Base-by-base conservation (phyloP, 192 early-diverging fungal species). In the Chytriomyces sp. region DNA sequence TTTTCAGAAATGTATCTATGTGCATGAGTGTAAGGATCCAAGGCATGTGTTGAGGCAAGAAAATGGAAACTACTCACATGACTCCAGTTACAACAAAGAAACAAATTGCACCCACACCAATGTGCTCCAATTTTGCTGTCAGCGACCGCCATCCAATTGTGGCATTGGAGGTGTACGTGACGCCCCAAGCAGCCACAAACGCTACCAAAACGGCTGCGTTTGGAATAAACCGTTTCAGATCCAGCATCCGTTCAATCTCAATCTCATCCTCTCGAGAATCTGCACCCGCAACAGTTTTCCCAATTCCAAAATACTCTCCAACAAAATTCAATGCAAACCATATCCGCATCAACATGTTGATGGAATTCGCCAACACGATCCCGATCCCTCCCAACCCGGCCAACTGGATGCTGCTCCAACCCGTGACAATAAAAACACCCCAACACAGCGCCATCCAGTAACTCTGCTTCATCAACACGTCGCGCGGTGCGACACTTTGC, bases 281-380 rank as follows among this genome's bases (percentile, higher is more conserved):
- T 26, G 18, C 64, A 20, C 64, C 64, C 64, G 13, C 64, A 26
- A 64, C 24, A 64, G 20, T 13, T 64, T 11, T 45, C 23, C 24
- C 49, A 7, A 18, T 16, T 13, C 18, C 43, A 76, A 91, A 94
- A 79, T 91, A 94, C 8, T 72, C 61, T 5, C 75, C 71, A 45
- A 93, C 86, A 75, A 92, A 95, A 59, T 80, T 57, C 83, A 80
- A 90, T 68, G 90, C 89, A 86, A 93, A 95, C 20, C 53, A 47
- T 26, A 96, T 94, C 6, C 97, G 89, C 68, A 94, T 82, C 0
- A 77, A 73, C 86, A 99, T 87, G 79, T 96, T 97, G 18, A 93
- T 81, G 70, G 91, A 91, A 79, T 99, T 99, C 6, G 94, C 93
- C 24, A 93, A 48, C 3, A 99, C 89, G 45, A 99, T 83, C 7